Conservation (phyloP, 495 filamentous ascomycete species). For the Talaromyces wortmannii region DNA sequence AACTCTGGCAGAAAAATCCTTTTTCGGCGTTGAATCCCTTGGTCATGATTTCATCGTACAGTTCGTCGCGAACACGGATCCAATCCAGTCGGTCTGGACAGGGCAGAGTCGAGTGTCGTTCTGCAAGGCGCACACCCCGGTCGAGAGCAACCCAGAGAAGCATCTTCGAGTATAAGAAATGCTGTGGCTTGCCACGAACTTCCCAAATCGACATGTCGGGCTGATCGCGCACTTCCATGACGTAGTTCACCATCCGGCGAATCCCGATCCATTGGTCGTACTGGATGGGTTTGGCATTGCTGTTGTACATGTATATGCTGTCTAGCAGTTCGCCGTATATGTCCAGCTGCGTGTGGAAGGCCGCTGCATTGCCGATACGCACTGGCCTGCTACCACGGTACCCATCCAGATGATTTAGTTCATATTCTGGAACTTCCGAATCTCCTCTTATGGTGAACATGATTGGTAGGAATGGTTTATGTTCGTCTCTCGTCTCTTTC, state of each 20-base stretch:
- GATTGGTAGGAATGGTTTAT: slow-evolving; percentile 51
- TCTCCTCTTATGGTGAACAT: slow-evolving; percentile 73
- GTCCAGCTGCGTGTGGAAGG: slow-evolving; percentile 67
- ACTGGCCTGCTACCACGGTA: slow-evolving; percentile 62
- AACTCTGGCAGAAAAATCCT: slow-evolving; percentile 63
- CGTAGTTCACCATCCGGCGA: slow-evolving; percentile 49
- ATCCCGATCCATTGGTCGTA: slow-evolving; percentile 65
- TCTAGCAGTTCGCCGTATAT: slow-evolving; percentile 75
- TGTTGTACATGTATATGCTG: slow-evolving; percentile 70
- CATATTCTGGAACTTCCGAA: slow-evolving; percentile 62
- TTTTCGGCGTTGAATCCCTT: slow-evolving; percentile 59
- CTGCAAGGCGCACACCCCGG: slow-evolving; percentile 60
- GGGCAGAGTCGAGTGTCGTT: slow-evolving; percentile 58
- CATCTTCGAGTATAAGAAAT: slow-evolving; percentile 68
- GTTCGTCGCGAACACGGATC: slow-evolving; percentile 51
- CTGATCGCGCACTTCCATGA: slow-evolving; percentile 38
- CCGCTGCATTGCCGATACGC: slow-evolving; percentile 68
- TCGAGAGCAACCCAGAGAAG: slow-evolving; percentile 75
- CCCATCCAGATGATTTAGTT: slow-evolving; percentile 59
- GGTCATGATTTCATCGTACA: slow-evolving; percentile 70
- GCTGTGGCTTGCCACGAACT: slow-evolving; percentile 62
- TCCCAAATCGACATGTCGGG: slow-evolving; percentile 79
- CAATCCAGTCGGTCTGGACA: slow-evolving; percentile 59
- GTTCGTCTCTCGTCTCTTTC: slow-evolving; percentile 34
- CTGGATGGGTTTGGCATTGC: slow-evolving; percentile 65